These are phyloP conservation scores for Trametes cubensis DNA, from an alignment of 768 basidiomycete genomes.

Conservation along the genomic window DNA sequence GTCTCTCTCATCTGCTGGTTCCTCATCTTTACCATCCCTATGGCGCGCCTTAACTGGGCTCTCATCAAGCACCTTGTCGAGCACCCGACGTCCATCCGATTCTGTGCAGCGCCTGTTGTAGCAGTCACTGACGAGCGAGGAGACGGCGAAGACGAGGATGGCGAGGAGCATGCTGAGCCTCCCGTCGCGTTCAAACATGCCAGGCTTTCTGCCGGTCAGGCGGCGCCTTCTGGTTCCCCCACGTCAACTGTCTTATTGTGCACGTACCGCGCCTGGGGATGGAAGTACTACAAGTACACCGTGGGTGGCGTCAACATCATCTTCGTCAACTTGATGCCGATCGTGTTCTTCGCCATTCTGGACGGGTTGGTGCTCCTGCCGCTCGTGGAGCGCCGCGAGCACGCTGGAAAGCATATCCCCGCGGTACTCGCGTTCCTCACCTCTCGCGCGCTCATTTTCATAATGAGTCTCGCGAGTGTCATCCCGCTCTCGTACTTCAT, in stretches of 20 bases:
- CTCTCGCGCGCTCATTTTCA: slow-evolving; percentile 78
- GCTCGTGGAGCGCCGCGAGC: slow-evolving; percentile 61
- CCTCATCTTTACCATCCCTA: slow-evolving; percentile 93
- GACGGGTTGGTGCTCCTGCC: slow-evolving; percentile 85
- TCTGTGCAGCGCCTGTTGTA: slow-evolving; percentile 85
- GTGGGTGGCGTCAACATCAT: slow-evolving; percentile 98
- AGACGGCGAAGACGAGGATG: slow-evolving; percentile 11
- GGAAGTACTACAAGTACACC: slow-evolving; percentile 98
- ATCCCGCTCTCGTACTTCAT: slow-evolving; percentile 99
- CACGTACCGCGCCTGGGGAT: slow-evolving; percentile 88
- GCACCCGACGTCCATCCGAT: slow-evolving; percentile 84
- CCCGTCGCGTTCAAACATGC: slow-evolving; percentile 71
- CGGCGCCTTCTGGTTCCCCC: slow-evolving; percentile 81
- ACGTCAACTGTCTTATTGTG: slow-evolving; percentile 90
- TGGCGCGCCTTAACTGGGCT: slow-evolving; percentile 98
- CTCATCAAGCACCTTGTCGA: slow-evolving; percentile 79
- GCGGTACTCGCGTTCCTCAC: slow-evolving; percentile 69
- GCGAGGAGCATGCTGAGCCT: slow-evolving; percentile 32
- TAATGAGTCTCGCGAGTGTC: slow-evolving; percentile 83
- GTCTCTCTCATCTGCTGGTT: slow-evolving; percentile 94
- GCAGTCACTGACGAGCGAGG: slow-evolving; percentile 47
- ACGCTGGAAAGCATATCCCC: slow-evolving; percentile 58
- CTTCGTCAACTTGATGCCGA: slow-evolving; percentile 90
- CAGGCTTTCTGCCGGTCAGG: slow-evolving; percentile 82
- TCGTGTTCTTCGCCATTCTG: slow-evolving; percentile 96